Evolutionary conservation across 1,139 yeast species (phyloP).

Genomic region (Blastobotrys persicus): DNA sequence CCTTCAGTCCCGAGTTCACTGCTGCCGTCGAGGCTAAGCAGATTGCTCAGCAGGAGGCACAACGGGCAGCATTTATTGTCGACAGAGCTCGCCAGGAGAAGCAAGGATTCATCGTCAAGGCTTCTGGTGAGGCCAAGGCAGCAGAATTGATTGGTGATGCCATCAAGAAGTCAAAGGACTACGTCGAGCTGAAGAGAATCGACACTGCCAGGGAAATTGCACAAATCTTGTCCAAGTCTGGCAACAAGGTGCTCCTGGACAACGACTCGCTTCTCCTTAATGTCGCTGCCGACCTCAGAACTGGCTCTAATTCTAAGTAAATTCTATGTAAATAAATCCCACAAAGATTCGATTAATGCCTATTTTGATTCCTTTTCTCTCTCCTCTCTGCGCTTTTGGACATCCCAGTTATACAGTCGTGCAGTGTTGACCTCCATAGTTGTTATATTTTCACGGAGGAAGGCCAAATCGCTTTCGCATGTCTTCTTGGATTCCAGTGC

Average conservation of each 20-base stretch:
- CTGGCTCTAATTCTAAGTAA: neutral
- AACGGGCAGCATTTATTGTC: slow-evolving; percentile 94
- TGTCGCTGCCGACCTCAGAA: slow-evolving; percentile 48
- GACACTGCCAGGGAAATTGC: slow-evolving; percentile 98
- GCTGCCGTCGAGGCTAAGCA: slow-evolving; percentile 98
- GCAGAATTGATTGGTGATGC: slow-evolving; percentile 99
- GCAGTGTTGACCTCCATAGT: slow-evolving; percentile 98
- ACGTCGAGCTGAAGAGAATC: slow-evolving; percentile 92
- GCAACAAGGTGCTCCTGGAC: slow-evolving; percentile 87
- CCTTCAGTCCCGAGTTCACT: slow-evolving; percentile 96
- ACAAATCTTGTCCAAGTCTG: slow-evolving; percentile 73
- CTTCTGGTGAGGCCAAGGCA: slow-evolving; percentile 97
- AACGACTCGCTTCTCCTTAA: slow-evolving; percentile 88
- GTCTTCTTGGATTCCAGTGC: slow-evolving; percentile 58
- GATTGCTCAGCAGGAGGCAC: slow-evolving; percentile 99
- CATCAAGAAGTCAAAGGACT: slow-evolving; percentile 90
- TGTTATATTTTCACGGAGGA: slow-evolving; percentile 86
- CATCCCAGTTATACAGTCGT: slow-evolving; percentile 93
- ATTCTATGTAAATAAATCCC: neutral
- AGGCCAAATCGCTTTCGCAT: slow-evolving; percentile 84
- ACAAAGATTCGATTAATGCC: neutral
- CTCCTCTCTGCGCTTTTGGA: slow-evolving; percentile 65
- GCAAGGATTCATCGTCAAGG: slow-evolving; percentile 93
- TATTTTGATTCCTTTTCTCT: neutral
- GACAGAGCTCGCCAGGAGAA: slow-evolving; percentile 97